Evolutionary conservation across 2,329 filamentous ascomycete genomes (phyloP), one percentile per base, ranked within the genome.

Genomic region (Fusarium aywerte): DNA sequence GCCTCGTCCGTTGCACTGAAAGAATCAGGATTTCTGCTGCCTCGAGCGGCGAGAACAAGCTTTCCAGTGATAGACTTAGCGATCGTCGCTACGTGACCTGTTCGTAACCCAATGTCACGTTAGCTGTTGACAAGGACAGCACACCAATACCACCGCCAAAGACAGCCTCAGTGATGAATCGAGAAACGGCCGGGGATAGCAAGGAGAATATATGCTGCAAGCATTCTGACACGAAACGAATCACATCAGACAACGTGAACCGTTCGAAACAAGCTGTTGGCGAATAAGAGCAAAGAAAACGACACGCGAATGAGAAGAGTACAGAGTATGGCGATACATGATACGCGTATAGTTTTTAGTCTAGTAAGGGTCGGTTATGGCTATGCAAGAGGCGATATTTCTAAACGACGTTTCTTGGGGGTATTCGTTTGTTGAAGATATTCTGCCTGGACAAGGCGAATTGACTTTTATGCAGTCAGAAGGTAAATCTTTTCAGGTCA

Each of bases 301-400:
- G 58, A 33, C 36, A 29, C 8, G 36, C 49, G 42, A 47, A 56
- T 56, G 39, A 36, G 10, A 44, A 33, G 18, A 45, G n/a, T n/a
- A n/a, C n/a, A 38, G 39, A 31, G 27, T 29, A 32, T 31, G 32
- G 15, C 13, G 29, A 54, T 54, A 62, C 25, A 9, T 62, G 60
- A 63, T 63, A 50, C 50, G 60, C 60, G 50, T 60, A 50, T 13
- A 57, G 29, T 60, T n/a, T 7, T 25, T 3, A 33, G 31, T 35
- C 10, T 21, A 21, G 31, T 29, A 33, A 25, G 48, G 35, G 29
- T 33, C n/a, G 8, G 27, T 27, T 27, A 27, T 13, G 32, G 8
- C 16, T 32, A 42, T 7, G 5, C 6, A 33, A 39, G 20, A 39
- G 43, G 32, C 7, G 48, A 25, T 20, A 23, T 13, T 23, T 16